These are phyloP conservation scores for Naegleria fowleri DNA, from an alignment of 208 protist species.

Conservation along the genomic window DNA sequence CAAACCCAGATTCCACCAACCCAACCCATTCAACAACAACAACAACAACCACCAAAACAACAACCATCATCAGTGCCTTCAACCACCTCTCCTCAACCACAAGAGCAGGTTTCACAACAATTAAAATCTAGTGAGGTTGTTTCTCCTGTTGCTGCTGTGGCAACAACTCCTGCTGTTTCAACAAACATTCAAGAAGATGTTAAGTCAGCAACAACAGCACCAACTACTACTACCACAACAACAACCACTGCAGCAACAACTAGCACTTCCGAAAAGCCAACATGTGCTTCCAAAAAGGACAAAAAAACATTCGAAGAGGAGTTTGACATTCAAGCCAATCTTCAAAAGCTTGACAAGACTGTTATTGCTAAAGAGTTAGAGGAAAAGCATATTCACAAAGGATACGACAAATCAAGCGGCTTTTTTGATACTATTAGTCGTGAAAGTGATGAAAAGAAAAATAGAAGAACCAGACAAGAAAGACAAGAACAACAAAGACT, in stretches of 20 bases:
- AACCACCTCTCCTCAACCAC: background rate
- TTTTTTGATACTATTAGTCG: conserved; percentile 24
- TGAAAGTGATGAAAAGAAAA: background rate
- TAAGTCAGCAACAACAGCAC: background rate
- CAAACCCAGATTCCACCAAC: background rate
- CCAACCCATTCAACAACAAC: background rate
- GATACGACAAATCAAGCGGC: background rate
- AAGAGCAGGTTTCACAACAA: background rate
- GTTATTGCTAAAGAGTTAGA: background rate
- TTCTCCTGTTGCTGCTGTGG: background rate
- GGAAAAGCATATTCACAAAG: background rate
- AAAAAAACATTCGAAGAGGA: background rate
- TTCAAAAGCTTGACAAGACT: background rate
- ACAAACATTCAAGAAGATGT: background rate
- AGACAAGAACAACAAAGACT: conserved; percentile 13
- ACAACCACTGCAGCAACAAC: background rate
- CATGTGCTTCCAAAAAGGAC: background rate
- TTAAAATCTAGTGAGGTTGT: background rate
- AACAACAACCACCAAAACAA: background rate
- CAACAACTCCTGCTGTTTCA: too few species aligned
- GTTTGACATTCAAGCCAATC: conserved; percentile 10
- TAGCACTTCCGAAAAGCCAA: background rate
- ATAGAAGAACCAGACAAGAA: conserved; percentile 16
- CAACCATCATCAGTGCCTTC: background rate
- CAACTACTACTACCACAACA: background rate